phyloP scores from a whole-genome alignment of 225 moss, liverwort and hornwort species.

The Lunularia cruciata region DNA sequence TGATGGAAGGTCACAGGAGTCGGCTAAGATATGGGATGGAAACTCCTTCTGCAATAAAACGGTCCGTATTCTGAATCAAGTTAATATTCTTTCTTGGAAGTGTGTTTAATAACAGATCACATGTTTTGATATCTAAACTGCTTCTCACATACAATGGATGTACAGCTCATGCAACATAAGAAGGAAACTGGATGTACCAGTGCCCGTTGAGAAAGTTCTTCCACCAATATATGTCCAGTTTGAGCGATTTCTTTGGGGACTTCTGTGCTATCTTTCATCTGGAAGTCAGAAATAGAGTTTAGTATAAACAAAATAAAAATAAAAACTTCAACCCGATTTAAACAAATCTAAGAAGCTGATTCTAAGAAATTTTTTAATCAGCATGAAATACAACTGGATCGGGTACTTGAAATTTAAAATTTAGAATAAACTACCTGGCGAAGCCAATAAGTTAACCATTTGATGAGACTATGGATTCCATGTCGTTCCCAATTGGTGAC shows the following conservation, averaged over 20 bases:
- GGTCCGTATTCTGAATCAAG: background rate
- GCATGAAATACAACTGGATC: background rate
- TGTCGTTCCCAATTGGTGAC: slow-evolving; percentile 62
- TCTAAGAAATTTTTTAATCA: background rate
- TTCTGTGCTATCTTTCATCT: slow-evolving; percentile 59
- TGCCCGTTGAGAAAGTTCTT: slow-evolving; percentile 31
- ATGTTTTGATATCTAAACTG: background rate
- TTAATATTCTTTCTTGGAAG: too few relatives aligned
- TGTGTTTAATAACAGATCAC: background rate
- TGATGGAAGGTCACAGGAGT: background rate
- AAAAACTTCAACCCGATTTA: background rate
- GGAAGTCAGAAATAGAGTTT: background rate
- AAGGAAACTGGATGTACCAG: background rate
- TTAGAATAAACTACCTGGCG: slow-evolving; percentile 45
- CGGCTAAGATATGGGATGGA: background rate
- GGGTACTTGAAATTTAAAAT: too few relatives aligned
- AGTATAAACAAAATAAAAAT: background rate
- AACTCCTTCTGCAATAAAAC: slow-evolving; percentile 1
- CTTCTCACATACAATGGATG: background rate
- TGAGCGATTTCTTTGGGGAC: slow-evolving; percentile 36
- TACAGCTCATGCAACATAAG: background rate
- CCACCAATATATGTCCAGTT: slow-evolving; percentile 32
- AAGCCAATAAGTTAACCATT: slow-evolving; percentile 52
- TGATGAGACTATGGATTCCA: slow-evolving; percentile 54
- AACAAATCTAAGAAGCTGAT: too few relatives aligned